A percentile compares a stretch with the other conserved stretches of the same genome.
Evolutionary conservation across 1,139 yeast genomes (phyloP).

Genomic region (Blastobotrys niveus): DNA sequence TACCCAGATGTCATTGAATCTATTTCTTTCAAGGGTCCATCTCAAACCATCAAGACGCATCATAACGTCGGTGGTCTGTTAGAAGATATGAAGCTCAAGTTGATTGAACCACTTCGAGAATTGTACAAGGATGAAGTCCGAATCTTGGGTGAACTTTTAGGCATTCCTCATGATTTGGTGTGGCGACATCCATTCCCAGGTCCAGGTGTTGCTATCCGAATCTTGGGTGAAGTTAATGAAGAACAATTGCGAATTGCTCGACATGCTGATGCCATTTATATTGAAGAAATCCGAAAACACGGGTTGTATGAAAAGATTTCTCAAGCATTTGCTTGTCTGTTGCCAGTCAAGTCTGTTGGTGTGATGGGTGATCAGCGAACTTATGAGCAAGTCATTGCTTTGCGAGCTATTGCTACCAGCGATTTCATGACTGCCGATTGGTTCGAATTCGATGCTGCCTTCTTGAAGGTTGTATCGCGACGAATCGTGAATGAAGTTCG

Average conservation of each 20-base stretch:
- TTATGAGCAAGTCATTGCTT: slow-evolving; percentile 97
- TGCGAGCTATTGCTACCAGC: slow-evolving; percentile 94
- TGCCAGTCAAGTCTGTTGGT: slow-evolving; percentile 98
- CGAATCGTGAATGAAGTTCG: slow-evolving; percentile 97
- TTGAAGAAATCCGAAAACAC: slow-evolving; percentile 77
- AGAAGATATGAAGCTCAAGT: slow-evolving; percentile 96
- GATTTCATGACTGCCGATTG: slow-evolving; percentile 99
- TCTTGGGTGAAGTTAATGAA: slow-evolving; percentile 91
- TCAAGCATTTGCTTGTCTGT: slow-evolving; percentile 94
- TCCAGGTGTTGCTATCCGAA: slow-evolving; percentile 99
- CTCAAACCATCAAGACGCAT: slow-evolving; percentile 98
- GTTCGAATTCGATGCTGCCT: slow-evolving; percentile 88
- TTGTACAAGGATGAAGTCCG: slow-evolving; percentile 98
- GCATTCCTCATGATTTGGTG: slow-evolving; percentile 93
- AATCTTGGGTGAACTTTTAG: slow-evolving; percentile 87
- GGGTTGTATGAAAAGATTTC: slow-evolving; percentile 90
- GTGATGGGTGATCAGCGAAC: slow-evolving; percentile 99
- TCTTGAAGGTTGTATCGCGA: slow-evolving; percentile 88
- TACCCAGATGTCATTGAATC: slow-evolving; percentile 99
- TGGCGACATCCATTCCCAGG: slow-evolving; percentile 99
- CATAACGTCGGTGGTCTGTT: slow-evolving; percentile 98
- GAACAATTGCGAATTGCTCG: slow-evolving; percentile 93
- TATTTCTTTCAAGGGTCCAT: slow-evolving; percentile 98
- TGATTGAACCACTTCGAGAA: slow-evolving; percentile 97
- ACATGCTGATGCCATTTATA: slow-evolving; percentile 93